Evolutionary conservation across 1,284 basidiomycete species (phyloP).

Genomic region (Ceratorhiza oryzae-sativae): DNA sequence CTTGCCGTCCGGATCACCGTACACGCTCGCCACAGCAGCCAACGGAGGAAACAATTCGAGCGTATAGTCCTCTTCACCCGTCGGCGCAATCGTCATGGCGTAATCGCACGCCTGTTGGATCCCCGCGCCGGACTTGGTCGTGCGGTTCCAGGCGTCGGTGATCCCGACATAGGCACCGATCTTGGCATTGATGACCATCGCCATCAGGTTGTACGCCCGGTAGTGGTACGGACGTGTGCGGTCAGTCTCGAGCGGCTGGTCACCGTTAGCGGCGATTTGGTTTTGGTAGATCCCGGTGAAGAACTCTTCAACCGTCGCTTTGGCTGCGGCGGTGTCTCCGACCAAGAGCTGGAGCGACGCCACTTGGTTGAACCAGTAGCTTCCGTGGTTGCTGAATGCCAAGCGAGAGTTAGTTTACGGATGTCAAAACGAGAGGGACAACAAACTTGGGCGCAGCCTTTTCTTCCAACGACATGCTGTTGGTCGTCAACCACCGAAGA

Average conservation of each 20-base stretch:
- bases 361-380: constrained; percentile 56
- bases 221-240: constrained; percentile 42
- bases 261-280: constrained; percentile 60
- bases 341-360: constrained; percentile 58
- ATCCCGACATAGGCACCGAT: constrained; percentile 59
- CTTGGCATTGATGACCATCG: constrained; percentile 56
- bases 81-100: constrained; percentile 56
- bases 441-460: constrained; percentile 45
- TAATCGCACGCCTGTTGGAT: constrained; percentile 66
- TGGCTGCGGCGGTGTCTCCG: constrained; percentile 57
- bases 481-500: constrained; percentile 46
- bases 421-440: background rate
- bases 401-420: background rate
- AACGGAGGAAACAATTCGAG: constrained; percentile 33
- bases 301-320: constrained; percentile 53
- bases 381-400: constrained; percentile 45
- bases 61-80: constrained; percentile 31
- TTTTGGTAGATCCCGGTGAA: constrained; percentile 60
- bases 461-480: constrained; percentile 45
- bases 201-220: constrained; percentile 47
- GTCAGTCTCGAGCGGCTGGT: constrained; percentile 58
- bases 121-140: constrained; percentile 57
- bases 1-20: constrained; percentile 42
- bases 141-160: constrained; percentile 57
- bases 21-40: constrained; percentile 42